phyloP scores from a whole-genome alignment of 2,329 filamentous ascomycete genomes.

The Claviceps cyperi region DNA sequence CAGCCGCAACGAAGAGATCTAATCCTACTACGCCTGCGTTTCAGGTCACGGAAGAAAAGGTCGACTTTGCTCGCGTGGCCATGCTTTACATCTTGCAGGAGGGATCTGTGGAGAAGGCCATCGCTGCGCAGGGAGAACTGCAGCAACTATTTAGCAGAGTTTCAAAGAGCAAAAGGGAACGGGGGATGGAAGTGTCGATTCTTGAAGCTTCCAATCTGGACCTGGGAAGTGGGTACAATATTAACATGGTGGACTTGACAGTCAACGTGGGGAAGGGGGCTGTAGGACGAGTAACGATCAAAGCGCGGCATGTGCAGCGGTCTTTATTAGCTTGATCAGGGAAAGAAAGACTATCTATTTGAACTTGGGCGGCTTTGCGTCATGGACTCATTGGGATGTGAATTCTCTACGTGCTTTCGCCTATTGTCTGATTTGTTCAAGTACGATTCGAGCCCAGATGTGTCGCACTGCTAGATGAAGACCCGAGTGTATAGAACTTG shows the following conservation, averaged over 20 bases:
- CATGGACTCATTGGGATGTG: not conserved
- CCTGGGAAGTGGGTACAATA: constrained; percentile 29
- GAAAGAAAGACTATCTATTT: not conserved
- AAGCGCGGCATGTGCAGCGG: constrained; percentile 6
- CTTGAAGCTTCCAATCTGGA: constrained; percentile 26
- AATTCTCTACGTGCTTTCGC: too few relatives aligned
- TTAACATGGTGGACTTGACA: constrained; percentile 35
- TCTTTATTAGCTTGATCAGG: not conserved
- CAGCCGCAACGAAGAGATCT: not conserved
- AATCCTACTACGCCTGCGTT: constrained; percentile 19
- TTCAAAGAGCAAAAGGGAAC: constrained; percentile 14
- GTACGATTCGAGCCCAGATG: too few relatives aligned
- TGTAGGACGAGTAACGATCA: constrained; percentile 14
- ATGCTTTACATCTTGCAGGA: constrained; percentile 49
- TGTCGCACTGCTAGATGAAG: too few relatives aligned
- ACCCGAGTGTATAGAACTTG: too few relatives aligned
- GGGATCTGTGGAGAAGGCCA: constrained; percentile 33
- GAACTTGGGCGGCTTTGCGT: too few relatives aligned
- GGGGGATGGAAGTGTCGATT: constrained; percentile 20
- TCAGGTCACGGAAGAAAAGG: constrained; percentile 35
- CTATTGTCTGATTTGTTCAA: too few relatives aligned
- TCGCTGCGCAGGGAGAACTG: constrained; percentile 37
- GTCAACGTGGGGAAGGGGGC: constrained; percentile 23
- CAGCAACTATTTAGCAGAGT: constrained; percentile 39
- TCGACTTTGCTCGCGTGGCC: constrained; percentile 50